These are phyloP conservation scores for Cladorrhinum samala DNA, from an alignment of 495 filamentous ascomycete species.

Conservation along the genomic window DNA sequence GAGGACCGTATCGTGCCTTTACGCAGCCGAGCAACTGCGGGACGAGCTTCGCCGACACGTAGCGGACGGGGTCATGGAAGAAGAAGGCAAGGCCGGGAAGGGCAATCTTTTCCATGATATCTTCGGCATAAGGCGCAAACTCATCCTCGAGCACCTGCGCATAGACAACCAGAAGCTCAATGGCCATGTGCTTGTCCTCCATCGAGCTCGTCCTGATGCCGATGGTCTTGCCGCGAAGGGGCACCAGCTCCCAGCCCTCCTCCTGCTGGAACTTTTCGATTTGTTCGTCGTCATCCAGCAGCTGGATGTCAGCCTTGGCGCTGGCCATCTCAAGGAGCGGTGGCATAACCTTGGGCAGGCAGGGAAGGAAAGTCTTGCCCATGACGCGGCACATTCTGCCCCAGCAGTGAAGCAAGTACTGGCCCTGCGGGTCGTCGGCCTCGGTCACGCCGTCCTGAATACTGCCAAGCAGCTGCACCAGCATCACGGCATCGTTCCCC, in stretches of 20 bases:
- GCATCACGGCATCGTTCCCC: slow-evolving; percentile 72
- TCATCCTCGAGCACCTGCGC: slow-evolving; percentile 86
- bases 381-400: slow-evolving; percentile 97
- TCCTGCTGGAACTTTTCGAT: slow-evolving; percentile 88
- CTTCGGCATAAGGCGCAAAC: slow-evolving; percentile 84
- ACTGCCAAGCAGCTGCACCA: slow-evolving; percentile 78
- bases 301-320: slow-evolving; percentile 95
- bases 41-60: slow-evolving; percentile 89
- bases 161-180: slow-evolving; percentile 94
- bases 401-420: slow-evolving; percentile 99
- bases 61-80: slow-evolving; percentile 97
- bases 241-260: slow-evolving; percentile 97
- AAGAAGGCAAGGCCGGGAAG: slow-evolving; percentile 94
- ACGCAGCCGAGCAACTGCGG: slow-evolving; percentile 92
- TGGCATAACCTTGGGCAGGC: slow-evolving; percentile 87
- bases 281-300: slow-evolving; percentile 93
- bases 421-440: slow-evolving; percentile 90
- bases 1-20: slow-evolving; percentile 77
- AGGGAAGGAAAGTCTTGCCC: slow-evolving; percentile 83
- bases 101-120: slow-evolving; percentile 95
- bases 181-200: slow-evolving; percentile 98
- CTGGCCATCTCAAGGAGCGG: slow-evolving; percentile 85
- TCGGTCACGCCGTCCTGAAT: slow-evolving; percentile 88
- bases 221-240: slow-evolving; percentile 93
- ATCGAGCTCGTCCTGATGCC: slow-evolving; percentile 95